These are phyloP conservation scores for Nepenthes gracilis DNA, from an alignment of 148 eudicot genomes.

Conservation along the genomic window DNA sequence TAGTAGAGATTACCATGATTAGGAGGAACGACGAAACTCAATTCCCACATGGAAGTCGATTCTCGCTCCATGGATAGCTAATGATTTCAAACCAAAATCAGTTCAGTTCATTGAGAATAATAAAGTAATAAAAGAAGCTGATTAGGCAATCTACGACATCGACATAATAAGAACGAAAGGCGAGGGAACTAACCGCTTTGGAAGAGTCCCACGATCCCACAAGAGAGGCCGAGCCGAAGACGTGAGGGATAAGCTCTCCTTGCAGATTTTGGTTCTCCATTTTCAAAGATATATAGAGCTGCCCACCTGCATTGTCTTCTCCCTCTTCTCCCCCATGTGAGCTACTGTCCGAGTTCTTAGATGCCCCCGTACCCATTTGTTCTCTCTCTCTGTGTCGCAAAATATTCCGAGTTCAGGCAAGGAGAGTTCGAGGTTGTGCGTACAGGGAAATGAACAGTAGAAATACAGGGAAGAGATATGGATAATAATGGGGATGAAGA, in stretches of 20 bases:
- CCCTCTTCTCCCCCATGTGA: constrained; percentile 46
- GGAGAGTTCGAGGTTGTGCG: too few relatives aligned
- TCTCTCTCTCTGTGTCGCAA: too few relatives aligned
- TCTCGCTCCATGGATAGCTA: constrained; percentile 83
- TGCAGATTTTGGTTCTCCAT: constrained; percentile 61
- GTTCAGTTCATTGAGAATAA: background rate
- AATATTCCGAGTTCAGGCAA: too few relatives aligned
- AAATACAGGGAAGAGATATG: too few relatives aligned
- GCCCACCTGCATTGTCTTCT: constrained; percentile 49
- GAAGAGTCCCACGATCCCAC: constrained; percentile 88
- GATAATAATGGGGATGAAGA: too few relatives aligned
- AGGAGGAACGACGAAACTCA: constrained; percentile 89
- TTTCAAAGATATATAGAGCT: constrained; percentile 72
- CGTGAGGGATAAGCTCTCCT: constrained; percentile 59
- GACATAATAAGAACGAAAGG: background rate
- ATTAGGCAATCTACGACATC: background rate
- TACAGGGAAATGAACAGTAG: too few relatives aligned
- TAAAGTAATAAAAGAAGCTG: background rate
- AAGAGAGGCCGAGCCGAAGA: constrained; percentile 81
- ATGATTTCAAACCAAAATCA: constrained; percentile 1
- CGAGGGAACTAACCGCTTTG: constrained; percentile 47
- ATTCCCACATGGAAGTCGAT: constrained; percentile 78
- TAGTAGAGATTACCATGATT: constrained; percentile 55
- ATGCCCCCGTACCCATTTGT: constrained; percentile 61
- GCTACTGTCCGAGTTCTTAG: constrained; percentile 38